These are phyloP conservation scores for Zygosaccharomyces pseudobailii DNA, from an alignment of 1,139 yeast species.

Conservation along the genomic window DNA sequence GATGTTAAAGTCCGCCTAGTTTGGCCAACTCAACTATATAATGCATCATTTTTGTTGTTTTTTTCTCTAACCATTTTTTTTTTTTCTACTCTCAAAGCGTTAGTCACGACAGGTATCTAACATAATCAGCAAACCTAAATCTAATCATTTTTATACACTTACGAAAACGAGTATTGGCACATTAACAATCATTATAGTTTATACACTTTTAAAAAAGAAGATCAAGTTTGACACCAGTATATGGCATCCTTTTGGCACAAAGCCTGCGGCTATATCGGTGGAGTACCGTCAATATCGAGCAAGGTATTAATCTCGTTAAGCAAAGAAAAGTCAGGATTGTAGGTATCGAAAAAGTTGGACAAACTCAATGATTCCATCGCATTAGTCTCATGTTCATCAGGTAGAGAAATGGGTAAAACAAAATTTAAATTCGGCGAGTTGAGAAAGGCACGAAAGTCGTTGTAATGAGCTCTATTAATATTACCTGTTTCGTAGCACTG, in stretches of 20 bases:
- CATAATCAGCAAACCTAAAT: background rate
- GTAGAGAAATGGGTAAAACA: constrained; percentile 2
- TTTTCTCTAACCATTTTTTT: background rate
- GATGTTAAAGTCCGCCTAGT: too few species aligned
- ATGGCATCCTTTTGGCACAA: background rate
- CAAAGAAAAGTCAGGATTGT: constrained; percentile 7
- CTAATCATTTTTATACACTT: background rate
- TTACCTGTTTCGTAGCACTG: constrained; percentile 6
- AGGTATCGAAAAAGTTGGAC: constrained; percentile 7
- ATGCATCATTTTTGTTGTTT: too few species aligned
- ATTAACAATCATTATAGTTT: background rate
- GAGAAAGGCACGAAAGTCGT: constrained; percentile 3
- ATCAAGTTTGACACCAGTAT: too few species aligned
- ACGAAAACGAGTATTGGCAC: background rate
- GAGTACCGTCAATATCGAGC: constrained; percentile 4
- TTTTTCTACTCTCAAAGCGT: background rate
- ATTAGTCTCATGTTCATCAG: background rate
- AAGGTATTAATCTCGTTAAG: constrained; percentile 6
- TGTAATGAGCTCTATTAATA: constrained; percentile 1
- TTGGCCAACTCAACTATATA: too few species aligned
- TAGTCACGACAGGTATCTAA: background rate
- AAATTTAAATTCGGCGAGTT: constrained; percentile 6
- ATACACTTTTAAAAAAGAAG: background rate
- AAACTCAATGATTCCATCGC: constrained; percentile 2
- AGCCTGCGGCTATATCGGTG: background rate